Evolutionary conservation across 1,284 basidiomycete species (phyloP), one percentile per base, ranked within the genome.

Genomic region (Chalciporus sp.): DNA sequence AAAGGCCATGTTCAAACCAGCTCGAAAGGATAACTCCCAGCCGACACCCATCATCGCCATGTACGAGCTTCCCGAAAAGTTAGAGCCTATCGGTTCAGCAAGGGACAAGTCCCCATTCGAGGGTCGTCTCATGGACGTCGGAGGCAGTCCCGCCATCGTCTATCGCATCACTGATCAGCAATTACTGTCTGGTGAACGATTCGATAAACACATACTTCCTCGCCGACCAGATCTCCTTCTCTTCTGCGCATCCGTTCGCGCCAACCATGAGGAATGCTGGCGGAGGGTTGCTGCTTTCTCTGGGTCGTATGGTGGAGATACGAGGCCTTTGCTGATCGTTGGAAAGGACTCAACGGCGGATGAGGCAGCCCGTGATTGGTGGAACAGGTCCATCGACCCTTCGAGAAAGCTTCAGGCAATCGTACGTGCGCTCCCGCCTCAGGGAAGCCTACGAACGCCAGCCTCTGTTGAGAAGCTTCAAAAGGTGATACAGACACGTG

Each of bases 191-290:
- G 65, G 67, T 2, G 2, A 42, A 2, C 57, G 56, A 2, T 70
- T 70, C 62, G 65, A 57, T 51, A 68, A 67, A n/a, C 65, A 54
- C 2, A 26, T 62, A 3, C 28, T 55, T 4, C 26, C 49, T n/a
- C 64, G 67, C 20, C 64, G 58, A 1, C 63, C 64, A 4, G 65
- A 67, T 47, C 67, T 67, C 29, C 49, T 67, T 44, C 53, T 71
- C 40, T 51, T 65, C 27, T 68, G 68, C 8, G 42, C 53, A 2
- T 66, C 65, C 7, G 9, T 56, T 12, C 51, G 53, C 20, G 37
- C 33, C 16, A 52, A 58, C 17, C 29, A 51, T 0, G 12, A 20
- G 3, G 48, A 28, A 2, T 47, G 53, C 19, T 69, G 61, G 10
- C 52, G 14, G 49, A 49, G 52, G 17, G 66, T 58, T 1, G 43